Evolutionary conservation across 768 basidiomycete species (phyloP).

Genomic region (Piloderma croceum): DNA sequence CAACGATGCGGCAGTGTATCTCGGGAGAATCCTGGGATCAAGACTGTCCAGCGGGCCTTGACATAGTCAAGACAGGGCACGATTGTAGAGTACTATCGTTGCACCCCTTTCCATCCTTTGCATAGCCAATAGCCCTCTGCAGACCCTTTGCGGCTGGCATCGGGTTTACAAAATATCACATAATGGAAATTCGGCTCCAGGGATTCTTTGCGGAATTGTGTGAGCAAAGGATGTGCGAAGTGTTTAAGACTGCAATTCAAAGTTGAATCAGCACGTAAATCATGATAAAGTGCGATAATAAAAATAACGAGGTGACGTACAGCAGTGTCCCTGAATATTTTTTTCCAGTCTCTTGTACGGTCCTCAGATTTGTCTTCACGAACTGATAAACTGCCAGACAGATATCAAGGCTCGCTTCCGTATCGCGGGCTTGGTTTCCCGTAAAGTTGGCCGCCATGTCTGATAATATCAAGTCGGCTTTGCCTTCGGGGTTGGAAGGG

Average conservation of each 20-base stretch:
- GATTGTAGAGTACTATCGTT: no score
- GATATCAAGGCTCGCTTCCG: slow-evolving; percentile 63
- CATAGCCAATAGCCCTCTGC: slow-evolving; percentile 87
- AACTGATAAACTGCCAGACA: slow-evolving; percentile 72
- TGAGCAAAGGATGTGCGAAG: slow-evolving; percentile 69
- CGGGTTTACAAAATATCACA: slow-evolving; percentile 73
- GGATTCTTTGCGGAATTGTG: slow-evolving; percentile 54
- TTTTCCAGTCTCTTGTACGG: slow-evolving; percentile 38
- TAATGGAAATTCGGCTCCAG: slow-evolving; percentile 60
- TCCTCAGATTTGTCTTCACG: slow-evolving; percentile 46
- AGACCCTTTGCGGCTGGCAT: slow-evolving; percentile 72
- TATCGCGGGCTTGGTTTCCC: slow-evolving; percentile 65
- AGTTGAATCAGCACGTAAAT: slow-evolving; percentile 4
- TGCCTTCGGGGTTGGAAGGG: slow-evolving; percentile 25
- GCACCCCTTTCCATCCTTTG: slow-evolving; percentile 49
- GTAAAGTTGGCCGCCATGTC: slow-evolving; percentile 88
- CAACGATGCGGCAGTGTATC: no score
- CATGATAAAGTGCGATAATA: slow-evolving; percentile 1
- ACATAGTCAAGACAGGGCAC: no score
- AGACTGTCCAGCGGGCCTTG: no score
- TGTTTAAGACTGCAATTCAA: slow-evolving; percentile 68
- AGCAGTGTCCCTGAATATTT: slow-evolving; percentile 49
- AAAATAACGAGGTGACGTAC: slow-evolving; percentile 31
- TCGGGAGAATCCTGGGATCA: no score
- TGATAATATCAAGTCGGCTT: slow-evolving; percentile 73